Conservation (phyloP, 768 basidiomycete genomes). For the Kwoniella dendrophila region DNA sequence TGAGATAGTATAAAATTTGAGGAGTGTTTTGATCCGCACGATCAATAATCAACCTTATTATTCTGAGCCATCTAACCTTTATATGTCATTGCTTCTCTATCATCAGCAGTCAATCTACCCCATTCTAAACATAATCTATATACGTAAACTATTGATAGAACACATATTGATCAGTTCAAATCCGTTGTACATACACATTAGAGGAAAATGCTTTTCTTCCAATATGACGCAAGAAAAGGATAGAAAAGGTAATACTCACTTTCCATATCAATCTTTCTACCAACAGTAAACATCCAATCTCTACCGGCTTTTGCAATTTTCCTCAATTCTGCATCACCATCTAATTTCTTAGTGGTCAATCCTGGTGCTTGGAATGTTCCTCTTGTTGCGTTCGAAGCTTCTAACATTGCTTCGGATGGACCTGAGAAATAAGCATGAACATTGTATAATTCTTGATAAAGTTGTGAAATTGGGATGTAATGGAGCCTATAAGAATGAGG, state of each 20-base stretch:
- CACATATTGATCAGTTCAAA: conserved; percentile 19
- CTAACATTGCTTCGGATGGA: conserved; percentile 65
- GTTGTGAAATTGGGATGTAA: conserved; percentile 84
- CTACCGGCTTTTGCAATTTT: conserved; percentile 90
- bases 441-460: conserved; percentile 91
- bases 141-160: conserved; percentile 59
- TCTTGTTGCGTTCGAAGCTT: conserved; percentile 61
- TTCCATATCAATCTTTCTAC: conserved; percentile 87
- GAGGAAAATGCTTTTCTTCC: background rate
- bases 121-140: conserved; percentile 87
- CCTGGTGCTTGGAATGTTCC: conserved; percentile 49
- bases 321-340: conserved; percentile 72
- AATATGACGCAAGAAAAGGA: background rate
- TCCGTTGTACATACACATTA: background rate
- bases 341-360: conserved; percentile 55
- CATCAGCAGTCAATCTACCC: conserved; percentile 79
- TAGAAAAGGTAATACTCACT: conserved; percentile 59
- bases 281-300: conserved; percentile 83
- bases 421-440: conserved; percentile 92
- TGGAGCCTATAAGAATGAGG: conserved; percentile 63
- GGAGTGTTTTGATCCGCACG: too few relatives aligned
- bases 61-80: conserved; percentile 26
- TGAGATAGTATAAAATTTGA: too few relatives aligned
- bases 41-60: background rate
- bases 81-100: conserved; percentile 65